A percentile compares a stretch with the other conserved stretches of the same genome.
Evolutionary conservation across 2,329 filamentous ascomycete genomes (phyloP).

Genomic region (Microthyrium microscopicum): DNA sequence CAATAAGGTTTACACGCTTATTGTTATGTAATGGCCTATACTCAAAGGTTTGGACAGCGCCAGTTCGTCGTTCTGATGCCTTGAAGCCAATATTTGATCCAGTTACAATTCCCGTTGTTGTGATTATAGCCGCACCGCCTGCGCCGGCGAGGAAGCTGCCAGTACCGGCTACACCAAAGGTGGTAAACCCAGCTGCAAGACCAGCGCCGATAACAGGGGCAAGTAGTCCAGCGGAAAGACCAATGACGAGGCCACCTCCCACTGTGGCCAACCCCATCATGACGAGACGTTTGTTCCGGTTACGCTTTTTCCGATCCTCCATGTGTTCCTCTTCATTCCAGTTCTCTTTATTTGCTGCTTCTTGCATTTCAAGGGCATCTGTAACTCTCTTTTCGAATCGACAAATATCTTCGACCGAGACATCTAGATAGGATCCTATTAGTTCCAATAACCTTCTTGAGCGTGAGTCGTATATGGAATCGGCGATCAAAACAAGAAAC

Average conservation of each 20-base stretch:
- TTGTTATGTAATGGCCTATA: constrained; percentile 96
- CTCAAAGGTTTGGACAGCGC: constrained; percentile 89
- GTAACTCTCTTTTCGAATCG: constrained; percentile 95
- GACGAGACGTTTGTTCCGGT: constrained; percentile 68
- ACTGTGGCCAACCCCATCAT: constrained; percentile 97
- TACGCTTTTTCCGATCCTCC: constrained; percentile 65
- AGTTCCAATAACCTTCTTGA: constrained; percentile 71
- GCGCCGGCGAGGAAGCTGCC: constrained; percentile 78
- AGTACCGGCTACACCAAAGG: constrained; percentile 82
- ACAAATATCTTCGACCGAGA: constrained; percentile 85
- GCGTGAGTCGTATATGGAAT: constrained; percentile 80
- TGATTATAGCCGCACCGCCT: constrained; percentile 86
- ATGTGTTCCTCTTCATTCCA: constrained; percentile 97
- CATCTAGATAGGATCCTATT: constrained; percentile 63
- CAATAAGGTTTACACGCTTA: constrained; percentile 87
- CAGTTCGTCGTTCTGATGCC: constrained; percentile 75
- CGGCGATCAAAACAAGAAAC: constrained; percentile 90
- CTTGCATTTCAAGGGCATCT: constrained; percentile 94
- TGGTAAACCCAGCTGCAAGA: constrained; percentile 84
- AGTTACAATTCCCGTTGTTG: constrained; percentile 70
- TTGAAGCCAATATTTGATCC: constrained; percentile 73
- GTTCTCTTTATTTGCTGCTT: constrained; percentile 82
- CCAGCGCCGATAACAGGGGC: constrained; percentile 90
- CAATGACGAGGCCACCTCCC: constrained; percentile 86
- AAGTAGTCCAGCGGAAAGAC: constrained; percentile 76